phyloP scores from a whole-genome alignment of 306 rosid species.

The Vigna radiata region DNA sequence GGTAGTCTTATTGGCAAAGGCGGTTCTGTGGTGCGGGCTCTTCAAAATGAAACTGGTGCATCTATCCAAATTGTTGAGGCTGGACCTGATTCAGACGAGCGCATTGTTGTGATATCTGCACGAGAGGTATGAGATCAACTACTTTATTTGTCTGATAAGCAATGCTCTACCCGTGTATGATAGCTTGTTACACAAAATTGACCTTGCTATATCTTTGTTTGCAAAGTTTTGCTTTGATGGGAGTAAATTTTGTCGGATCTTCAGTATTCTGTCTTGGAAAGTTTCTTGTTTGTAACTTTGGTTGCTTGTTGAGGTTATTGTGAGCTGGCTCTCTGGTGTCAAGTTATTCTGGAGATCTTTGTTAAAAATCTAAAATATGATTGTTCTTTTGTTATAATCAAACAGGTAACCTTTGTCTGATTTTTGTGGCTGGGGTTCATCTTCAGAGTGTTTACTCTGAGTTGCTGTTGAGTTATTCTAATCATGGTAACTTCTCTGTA shows the following conservation, averaged over 20 bases:
- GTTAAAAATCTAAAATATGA: slow-evolving; percentile 41
- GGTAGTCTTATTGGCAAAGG: slow-evolving; percentile 96
- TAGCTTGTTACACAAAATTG: background rate
- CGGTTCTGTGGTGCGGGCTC: slow-evolving; percentile 72
- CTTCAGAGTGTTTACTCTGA: slow-evolving; percentile 48
- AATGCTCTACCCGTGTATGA: slow-evolving; percentile 23
- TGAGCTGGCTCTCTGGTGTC: slow-evolving; percentile 36
- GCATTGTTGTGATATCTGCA: slow-evolving; percentile 80
- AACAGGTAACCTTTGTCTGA: slow-evolving; percentile 39
- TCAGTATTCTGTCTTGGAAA: slow-evolving; percentile 25
- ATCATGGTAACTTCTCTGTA: slow-evolving; percentile 45
- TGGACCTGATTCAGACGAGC: slow-evolving; percentile 79
- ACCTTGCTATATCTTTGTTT: slow-evolving; percentile 12
- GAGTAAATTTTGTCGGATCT: slow-evolving; percentile 9
- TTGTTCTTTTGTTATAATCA: slow-evolving; percentile 41
- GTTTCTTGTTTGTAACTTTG: background rate
- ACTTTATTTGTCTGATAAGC: slow-evolving; percentile 33
- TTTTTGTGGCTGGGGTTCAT: slow-evolving; percentile 47
- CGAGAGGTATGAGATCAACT: slow-evolving; percentile 64
- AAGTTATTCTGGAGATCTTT: slow-evolving; percentile 31
- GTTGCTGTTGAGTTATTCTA: slow-evolving; percentile 44
- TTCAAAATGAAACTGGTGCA: slow-evolving; percentile 91
- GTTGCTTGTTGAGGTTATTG: slow-evolving; percentile 32
- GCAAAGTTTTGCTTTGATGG: slow-evolving; percentile 18
- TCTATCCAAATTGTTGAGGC: slow-evolving; percentile 79